Base-by-base conservation (phyloP, 164 flowering plant species). In the Vitis amurensis region DNA sequence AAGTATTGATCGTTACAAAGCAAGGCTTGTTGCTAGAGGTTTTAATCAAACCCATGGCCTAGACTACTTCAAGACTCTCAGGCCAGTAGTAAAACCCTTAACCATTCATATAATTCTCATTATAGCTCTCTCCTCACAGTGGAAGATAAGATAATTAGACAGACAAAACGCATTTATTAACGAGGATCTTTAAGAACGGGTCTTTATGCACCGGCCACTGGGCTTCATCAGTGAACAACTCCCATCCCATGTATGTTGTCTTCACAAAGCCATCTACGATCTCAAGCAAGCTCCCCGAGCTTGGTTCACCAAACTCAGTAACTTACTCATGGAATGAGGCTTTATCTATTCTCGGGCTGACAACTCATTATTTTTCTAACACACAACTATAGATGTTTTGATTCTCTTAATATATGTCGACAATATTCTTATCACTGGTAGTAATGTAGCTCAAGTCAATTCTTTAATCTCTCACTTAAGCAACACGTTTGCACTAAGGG, bases 241-340 rank as follows among this genome's bases (percentile, higher is more conserved):
- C 4, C 50, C 60, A 12, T 1, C 30, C 17, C 50, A 67, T 29
- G 72, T 60, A 1, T 69, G 59, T 49, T 11, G 11, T 5, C 30
- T 69, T 4, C 16, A 60, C 1, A 50, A 61, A 14, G 62, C 72
- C 8, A 3, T 71, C 11, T 71, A 71, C n/a, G 68, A 68, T 4
- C 55, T 63, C 9, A 71, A 71, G 49, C 68, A 71, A 50, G 61
- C 68, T 4, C 73, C 68, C 0, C 3, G 63, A 9, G 68, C 68
- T 12, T 71, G 73, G 73, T 63, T 63, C 13, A 49, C 23, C 8
- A 16, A 23, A 19, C 31, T 64, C 52, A 51, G 14, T 51, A 14
- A 14, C 55, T 51, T 0, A 13, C n/a, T 57, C 17, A 14, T 57
- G 11, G 9, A 8, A 8, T 57, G 14, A 14, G 60, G 60, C 17